Base-by-base conservation (phyloP, 352 stramenopile species). In the Pythium rishiriense region DNA sequence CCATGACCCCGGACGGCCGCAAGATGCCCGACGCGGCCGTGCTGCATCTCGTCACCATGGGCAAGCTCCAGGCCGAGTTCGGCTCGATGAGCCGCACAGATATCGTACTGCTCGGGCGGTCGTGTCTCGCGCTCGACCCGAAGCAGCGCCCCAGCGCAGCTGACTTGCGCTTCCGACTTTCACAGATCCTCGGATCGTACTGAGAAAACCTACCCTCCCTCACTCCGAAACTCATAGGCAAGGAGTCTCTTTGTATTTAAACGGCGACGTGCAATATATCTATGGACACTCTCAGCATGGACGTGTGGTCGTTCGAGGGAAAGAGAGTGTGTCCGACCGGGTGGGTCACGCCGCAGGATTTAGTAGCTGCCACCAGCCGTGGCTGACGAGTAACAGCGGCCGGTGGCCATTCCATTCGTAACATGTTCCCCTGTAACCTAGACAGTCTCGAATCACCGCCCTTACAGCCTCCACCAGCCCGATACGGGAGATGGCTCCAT, bases 11-110 rank as follows among this genome's bases (percentile, higher is more conserved):
- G 4, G 66, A 74, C n/a, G 62, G 62, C 0, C 58, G 67, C 19
- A 63, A 64, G 21, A 24, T 72, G 17, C 67, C 70, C 8, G 70
- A 77, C 17, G 56, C 62, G 24, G 70, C 62, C 15, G 63, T 78
- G 48, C 29, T 78, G 53, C 70, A 78, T 25, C 68, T 72, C 56
- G 72, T 76, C 28, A 64, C 65, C 9, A 65, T 76, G 45, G 72
- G 72, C 54, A 67, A 68, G 31, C 29, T 79, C 5, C 58, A 67
- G 35, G 69, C 66, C 37, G 50, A 64, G 62, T 79, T 79, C 43
- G 66, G 41, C 12, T 51, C 43, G 7, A 54, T 63, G 51, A 70
- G 58, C 24, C 58, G 48, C 0, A 53, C 55, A 1, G 69, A 75
- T 15, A 69, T 79, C 26, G 62, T 70, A 19, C 53, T 58, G 15